A percentile compares a stretch with the other conserved stretches of the same genome.
These are phyloP conservation scores for Erysimum cheiranthoides DNA, from an alignment of 345 rosid genomes.

Conservation along the genomic window DNA sequence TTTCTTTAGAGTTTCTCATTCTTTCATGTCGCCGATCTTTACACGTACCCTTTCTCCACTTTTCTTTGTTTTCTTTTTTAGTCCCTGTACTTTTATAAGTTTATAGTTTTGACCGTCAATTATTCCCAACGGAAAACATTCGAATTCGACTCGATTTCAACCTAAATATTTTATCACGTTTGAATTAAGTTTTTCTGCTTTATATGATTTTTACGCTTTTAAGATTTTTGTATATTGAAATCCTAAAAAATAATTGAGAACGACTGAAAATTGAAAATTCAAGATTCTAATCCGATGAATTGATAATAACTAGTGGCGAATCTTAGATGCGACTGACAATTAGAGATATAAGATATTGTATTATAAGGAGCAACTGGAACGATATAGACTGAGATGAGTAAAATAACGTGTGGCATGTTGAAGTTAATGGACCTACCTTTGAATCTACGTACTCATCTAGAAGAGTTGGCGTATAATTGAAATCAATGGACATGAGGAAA, in stretches of 20 bases:
- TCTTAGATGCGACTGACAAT: slow-evolving; percentile 22
- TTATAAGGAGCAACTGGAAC: slow-evolving; percentile 13
- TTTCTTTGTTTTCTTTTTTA: background rate
- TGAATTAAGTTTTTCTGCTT: no score
- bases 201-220: background rate
- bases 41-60: background rate
- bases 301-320: slow-evolving; percentile 5
- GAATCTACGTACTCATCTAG: slow-evolving; percentile 3
- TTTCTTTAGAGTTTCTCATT: slow-evolving; percentile 33
- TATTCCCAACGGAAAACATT: background rate
- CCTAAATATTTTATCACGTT: background rate
- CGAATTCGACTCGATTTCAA: background rate
- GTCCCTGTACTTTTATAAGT: background rate
- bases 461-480: slow-evolving; percentile 31
- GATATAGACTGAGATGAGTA: slow-evolving; percentile 9
- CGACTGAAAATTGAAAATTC: slow-evolving; percentile 23
- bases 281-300: background rate
- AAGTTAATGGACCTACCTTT: slow-evolving; percentile 32
- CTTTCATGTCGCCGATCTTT: background rate
- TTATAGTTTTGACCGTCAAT: background rate
- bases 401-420: slow-evolving; percentile 41
- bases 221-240: background rate
- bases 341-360: slow-evolving; percentile 9
- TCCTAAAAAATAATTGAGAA: background rate
- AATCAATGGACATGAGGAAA: slow-evolving; percentile 34